Conservation (phyloP, 73 alveolate genomes). For the Tetrahymena malaccensis region DNA sequence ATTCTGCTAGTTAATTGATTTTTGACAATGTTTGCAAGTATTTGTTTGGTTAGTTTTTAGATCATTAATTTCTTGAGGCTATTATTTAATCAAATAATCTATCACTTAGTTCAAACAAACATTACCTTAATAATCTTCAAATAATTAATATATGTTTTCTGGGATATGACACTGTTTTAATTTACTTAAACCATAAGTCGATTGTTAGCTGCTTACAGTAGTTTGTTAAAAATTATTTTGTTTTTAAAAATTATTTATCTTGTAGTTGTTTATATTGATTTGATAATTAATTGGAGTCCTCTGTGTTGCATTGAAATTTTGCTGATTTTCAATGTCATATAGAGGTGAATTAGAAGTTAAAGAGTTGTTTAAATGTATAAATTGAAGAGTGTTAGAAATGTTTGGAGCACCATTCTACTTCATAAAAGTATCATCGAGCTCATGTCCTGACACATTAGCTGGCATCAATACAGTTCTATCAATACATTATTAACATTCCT, state of each 20-base stretch:
- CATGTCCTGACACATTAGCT: not conserved
- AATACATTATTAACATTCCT: not conserved
- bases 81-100: not conserved
- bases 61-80: not conserved
- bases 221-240: not conserved
- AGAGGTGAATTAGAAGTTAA: not conserved
- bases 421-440: not conserved
- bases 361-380: not conserved
- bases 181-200: not conserved
- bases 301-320: not conserved
- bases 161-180: not conserved
- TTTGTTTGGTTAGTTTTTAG: not conserved
- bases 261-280: no score
- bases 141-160: not conserved
- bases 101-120: not conserved
- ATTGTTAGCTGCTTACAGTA: not conserved
- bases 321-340: not conserved
- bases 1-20: not conserved
- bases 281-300: not conserved
- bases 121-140: not conserved
- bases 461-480: not conserved
- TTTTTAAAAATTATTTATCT: no score
- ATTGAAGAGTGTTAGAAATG: not conserved
- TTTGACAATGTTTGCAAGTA: not conserved
- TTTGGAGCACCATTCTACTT: not conserved